phyloP scores from a whole-genome alignment of 768 basidiomycete genomes.

The Boletus subcaerulescens region DNA sequence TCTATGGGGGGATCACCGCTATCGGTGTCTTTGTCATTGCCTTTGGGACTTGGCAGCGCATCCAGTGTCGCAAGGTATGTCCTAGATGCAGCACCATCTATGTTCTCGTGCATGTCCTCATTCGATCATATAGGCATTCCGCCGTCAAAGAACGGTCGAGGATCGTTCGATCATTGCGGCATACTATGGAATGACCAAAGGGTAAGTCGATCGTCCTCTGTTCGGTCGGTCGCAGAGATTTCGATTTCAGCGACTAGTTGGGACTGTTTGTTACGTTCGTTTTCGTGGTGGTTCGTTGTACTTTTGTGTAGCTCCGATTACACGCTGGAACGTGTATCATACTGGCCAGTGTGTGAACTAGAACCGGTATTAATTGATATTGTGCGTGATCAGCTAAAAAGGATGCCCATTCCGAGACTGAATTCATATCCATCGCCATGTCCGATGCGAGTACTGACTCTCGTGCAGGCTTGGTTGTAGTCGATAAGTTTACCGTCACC shows the following conservation, averaged over 20 bases:
- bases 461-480: constrained; percentile 21
- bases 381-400: too few species aligned
- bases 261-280: constrained; percentile 1
- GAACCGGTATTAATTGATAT: too few species aligned
- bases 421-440: constrained; percentile 2
- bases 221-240: neutral
- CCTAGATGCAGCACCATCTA: too few species aligned
- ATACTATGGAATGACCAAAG: constrained; percentile 50
- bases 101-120: neutral
- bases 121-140: constrained; percentile 54
- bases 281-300: constrained; percentile 1
- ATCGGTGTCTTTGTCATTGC: constrained; percentile 80
- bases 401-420: too few species aligned
- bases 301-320: neutral
- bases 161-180: constrained; percentile 45
- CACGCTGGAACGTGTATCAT: constrained; percentile 7
- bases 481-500: constrained; percentile 47
- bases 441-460: constrained; percentile 4
- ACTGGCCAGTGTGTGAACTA: too few species aligned
- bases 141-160: constrained; percentile 71
- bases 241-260: neutral
- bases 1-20: constrained; percentile 83
- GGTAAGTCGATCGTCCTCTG: constrained; percentile 12
- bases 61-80: constrained; percentile 78
- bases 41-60: constrained; percentile 83